phyloP scores from a whole-genome alignment of 2,329 filamentous ascomycete genomes.

The Didymella pomorum region DNA sequence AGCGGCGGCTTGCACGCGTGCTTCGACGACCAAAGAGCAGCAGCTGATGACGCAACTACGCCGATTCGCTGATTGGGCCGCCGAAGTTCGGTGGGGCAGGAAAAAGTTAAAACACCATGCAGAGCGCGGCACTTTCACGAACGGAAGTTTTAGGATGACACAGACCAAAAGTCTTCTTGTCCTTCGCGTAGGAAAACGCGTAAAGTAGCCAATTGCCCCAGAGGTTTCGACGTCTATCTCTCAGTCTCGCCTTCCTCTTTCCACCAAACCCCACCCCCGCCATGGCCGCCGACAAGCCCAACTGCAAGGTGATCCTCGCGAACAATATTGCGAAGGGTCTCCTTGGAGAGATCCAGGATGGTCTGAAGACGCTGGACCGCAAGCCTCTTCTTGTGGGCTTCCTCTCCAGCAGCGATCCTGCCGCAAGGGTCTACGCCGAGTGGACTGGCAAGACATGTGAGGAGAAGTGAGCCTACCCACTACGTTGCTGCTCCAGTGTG shows the following conservation, averaged over 20 bases:
- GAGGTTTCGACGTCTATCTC: background rate
- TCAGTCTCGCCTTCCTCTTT: constrained; percentile 4
- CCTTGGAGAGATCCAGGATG: constrained; percentile 78
- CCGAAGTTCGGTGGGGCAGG: constrained; percentile 20
- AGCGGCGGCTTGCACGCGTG: constrained; percentile 20
- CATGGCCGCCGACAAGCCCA: constrained; percentile 51
- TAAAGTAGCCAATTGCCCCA: constrained; percentile 14
- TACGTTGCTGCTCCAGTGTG: constrained; percentile 17
- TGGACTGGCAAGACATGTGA: constrained; percentile 96
- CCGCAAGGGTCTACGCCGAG: constrained; percentile 91
- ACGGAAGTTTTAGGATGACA: constrained; percentile 23
- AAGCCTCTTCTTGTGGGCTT: constrained; percentile 87
- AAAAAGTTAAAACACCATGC: constrained; percentile 25
- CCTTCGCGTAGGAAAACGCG: constrained; percentile 16
- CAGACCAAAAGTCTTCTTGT: constrained; percentile 21
- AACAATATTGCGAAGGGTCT: constrained; percentile 85
- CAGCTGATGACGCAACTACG: constrained; percentile 27
- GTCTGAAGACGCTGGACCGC: constrained; percentile 74
- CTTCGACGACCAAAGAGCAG: constrained; percentile 23
- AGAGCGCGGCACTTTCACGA: constrained; percentile 16
- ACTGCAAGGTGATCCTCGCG: constrained; percentile 93
- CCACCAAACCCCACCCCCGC: constrained; percentile 24
- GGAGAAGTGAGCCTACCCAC: constrained; percentile 77
- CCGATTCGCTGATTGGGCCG: constrained; percentile 26
- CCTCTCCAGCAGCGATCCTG: constrained; percentile 89